Conservation (phyloP, 345 rosid species). For the Eucalyptus virginea region DNA sequence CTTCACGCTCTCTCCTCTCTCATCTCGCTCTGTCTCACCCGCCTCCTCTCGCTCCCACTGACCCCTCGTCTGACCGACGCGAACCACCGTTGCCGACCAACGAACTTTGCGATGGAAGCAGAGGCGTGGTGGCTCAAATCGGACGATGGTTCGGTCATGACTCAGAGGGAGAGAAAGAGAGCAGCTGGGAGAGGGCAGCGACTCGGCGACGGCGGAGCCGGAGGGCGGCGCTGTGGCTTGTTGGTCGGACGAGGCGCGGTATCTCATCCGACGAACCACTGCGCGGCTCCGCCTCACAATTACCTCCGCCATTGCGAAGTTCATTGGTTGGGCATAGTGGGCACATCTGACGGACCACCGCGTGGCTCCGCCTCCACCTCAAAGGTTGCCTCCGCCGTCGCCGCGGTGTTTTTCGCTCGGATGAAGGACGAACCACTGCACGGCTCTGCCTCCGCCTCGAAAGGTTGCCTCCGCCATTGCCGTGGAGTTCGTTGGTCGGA, state of each 20-base stretch:
- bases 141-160: neutral
- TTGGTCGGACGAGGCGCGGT: neutral
- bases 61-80: neutral
- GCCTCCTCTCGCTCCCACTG: neutral
- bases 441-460: neutral
- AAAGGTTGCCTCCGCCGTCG: no score
- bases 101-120: neutral
- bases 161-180: neutral
- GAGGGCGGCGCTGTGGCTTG: neutral
- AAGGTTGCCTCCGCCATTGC: neutral
- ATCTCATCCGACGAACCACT: neutral
- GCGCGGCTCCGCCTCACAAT: neutral
- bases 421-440: no score
- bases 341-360: neutral
- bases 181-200: neutral
- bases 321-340: accelerated
- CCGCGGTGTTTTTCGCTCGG: no score
- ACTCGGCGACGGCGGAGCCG: neutral
- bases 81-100: neutral
- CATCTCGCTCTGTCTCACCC: no score
- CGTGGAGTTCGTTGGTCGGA: neutral
- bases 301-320: neutral
- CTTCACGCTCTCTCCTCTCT: neutral
- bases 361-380: neutral
- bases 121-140: no score